Evolutionary conservation across 2,329 filamentous ascomycete genomes (phyloP), one percentile per base, ranked within the genome.

Genomic region (Arthrinium puccinioides): DNA sequence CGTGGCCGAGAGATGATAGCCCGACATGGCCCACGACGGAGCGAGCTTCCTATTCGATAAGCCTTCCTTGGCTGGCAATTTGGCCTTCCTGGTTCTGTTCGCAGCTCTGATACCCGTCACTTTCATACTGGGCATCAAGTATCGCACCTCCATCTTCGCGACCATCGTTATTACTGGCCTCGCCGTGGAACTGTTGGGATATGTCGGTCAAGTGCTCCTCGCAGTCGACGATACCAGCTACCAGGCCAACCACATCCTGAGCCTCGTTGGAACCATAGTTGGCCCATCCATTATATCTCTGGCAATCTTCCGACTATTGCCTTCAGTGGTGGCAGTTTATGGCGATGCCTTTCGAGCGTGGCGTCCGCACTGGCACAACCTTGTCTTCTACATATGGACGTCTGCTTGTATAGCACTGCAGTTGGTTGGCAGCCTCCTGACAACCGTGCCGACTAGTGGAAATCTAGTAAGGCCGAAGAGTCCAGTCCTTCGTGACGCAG

Each of bases 311-410:
- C 51, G 63, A 16, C 47, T 67, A 7, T 50, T 73, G 14, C 69
- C 70, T 3, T 67, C 67, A 30, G 52, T 72, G 16, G 53, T 74
- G 24, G 53, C 57, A 7, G 47, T 73, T 5, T 73, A 72, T 41
- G 70, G 70, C 15, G 57, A 63, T 7, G 55, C 61, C 6, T 60
- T 64, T 14, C 60, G 57, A 47, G 56, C 30, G 49, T 67, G 42
- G 55, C 56, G 28, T 33, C 46, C 46, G 41, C 46, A 24, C 26
- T 66, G 44, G 59, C 56, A 44, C 49, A 59, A 42, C 40, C 21
- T 41, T 19, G 24, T 54, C 9, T 45, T 57, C 38, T 46, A 44
- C 31, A 40, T 39, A 4, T 38, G 55, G n/a, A 46, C 43, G 4
- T 26, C 36, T 8, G 19, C 45, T 10, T 46, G 46, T 15, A 32